A percentile compares a stretch with the other conserved stretches of the same genome.
These are phyloP conservation scores for Eimeria acervulina DNA, from an alignment of 169 alveolate species.

Conservation along the genomic window DNA sequence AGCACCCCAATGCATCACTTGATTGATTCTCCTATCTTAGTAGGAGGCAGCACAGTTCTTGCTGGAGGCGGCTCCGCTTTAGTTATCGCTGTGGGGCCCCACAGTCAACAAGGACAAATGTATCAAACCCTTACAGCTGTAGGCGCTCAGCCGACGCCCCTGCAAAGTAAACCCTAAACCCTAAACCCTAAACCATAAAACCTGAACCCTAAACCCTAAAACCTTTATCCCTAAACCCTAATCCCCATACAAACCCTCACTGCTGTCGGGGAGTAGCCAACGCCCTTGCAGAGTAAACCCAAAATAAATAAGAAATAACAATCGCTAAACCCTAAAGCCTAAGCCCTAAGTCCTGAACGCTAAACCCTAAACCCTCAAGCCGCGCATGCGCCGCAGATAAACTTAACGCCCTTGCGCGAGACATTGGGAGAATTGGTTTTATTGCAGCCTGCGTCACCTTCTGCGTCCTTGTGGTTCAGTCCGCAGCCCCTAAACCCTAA, in stretches of 20 bases:
- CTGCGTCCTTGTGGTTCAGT: constrained; percentile 86
- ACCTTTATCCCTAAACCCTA: too few relatives aligned
- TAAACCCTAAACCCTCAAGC: neutral
- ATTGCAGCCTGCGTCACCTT: constrained; percentile 89
- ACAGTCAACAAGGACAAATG: constrained; percentile 89
- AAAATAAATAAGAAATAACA: too few relatives aligned
- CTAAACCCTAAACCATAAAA: neutral
- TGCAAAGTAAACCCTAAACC: constrained; percentile 83
- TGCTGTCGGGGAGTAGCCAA: too few relatives aligned
- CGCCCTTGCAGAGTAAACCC: too few relatives aligned
- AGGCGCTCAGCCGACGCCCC: constrained; percentile 91
- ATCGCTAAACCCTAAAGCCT: neutral
- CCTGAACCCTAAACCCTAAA: neutral
- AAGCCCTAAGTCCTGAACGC: neutral
- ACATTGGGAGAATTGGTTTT: constrained; percentile 90
- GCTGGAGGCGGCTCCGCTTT: constrained; percentile 92
- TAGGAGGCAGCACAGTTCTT: constrained; percentile 90
- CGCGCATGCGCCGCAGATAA: constrained; percentile 80
- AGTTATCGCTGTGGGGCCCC: constrained; percentile 90
- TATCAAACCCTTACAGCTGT: constrained; percentile 85
- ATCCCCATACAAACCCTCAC: too few relatives aligned
- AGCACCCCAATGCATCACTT: constrained; percentile 72
- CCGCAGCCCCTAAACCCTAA: neutral
- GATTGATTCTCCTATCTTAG: constrained; percentile 88
- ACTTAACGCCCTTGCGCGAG: constrained; percentile 89